These are phyloP conservation scores for Chalaropsis thielavioides DNA, from an alignment of 2,329 filamentous ascomycete species.

Conservation along the genomic window DNA sequence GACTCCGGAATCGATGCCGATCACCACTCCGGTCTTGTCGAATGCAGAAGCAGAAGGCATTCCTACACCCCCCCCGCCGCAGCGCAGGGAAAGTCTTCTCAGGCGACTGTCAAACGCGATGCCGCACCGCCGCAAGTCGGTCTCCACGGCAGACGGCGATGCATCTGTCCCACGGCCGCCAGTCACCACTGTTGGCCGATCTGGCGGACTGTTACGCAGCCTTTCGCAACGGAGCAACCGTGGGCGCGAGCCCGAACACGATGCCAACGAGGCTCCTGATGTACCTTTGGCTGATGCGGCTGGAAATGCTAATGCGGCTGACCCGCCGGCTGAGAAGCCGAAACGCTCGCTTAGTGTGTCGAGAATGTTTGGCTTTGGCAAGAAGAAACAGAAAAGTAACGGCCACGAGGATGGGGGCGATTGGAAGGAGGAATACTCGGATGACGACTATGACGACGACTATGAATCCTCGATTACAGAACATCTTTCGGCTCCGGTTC, in stretches of 20 bases:
- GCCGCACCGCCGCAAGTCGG: conserved; percentile 13
- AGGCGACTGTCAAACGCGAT: conserved; percentile 30
- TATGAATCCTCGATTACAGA: conserved; percentile 8
- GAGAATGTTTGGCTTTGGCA: conserved; percentile 16
- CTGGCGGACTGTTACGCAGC: conserved; percentile 23
- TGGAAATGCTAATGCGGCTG: conserved; percentile 5
- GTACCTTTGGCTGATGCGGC: not conserved
- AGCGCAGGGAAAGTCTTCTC: conserved; percentile 24
- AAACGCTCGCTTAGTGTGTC: conserved; percentile 17
- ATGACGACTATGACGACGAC: conserved; percentile 11
- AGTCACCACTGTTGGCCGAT: conserved; percentile 27
- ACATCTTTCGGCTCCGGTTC: not conserved
- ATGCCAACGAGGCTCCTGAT: not conserved
- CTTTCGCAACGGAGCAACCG: conserved; percentile 27
- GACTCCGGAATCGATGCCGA: conserved; percentile 60
- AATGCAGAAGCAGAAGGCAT: conserved; percentile 29
- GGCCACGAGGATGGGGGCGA: conserved; percentile 22
- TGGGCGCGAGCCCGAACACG: not conserved
- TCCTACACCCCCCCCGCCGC: conserved; percentile 29
- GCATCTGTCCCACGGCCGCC: conserved; percentile 30
- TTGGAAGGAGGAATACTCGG: conserved; percentile 2
- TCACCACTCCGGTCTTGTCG: conserved; percentile 43
- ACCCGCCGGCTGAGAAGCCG: conserved; percentile 10
- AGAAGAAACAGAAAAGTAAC: conserved; percentile 27
- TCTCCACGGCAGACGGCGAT: conserved; percentile 20